Base-by-base conservation (phyloP, 192 early-diverging fungal species). In the Mortierella claussenii region DNA sequence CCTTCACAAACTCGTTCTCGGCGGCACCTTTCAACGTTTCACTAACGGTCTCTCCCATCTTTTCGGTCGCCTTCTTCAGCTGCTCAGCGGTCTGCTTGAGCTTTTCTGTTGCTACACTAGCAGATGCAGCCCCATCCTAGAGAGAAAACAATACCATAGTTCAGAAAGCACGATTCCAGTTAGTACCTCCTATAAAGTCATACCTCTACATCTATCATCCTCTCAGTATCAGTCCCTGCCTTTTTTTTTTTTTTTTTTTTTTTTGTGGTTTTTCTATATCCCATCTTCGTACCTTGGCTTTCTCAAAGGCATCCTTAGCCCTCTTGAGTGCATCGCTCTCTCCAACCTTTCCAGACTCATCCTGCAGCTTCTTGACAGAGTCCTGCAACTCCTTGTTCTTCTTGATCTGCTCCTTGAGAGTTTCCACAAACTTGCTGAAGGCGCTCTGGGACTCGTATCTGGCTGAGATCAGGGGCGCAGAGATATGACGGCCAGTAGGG, bases 331-430 rank as follows among this genome's bases (percentile, higher is more conserved):
- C 85, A 34, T 96, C 96, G 28, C 89, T 92, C 57, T 98, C 95
- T 0, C 87, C 83, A 8, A 97, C 83, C 78, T 95, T 91, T 42
- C 86, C 89, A 28, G 89, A 83, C 67, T 91, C 91, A 42, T 94
- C 96, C 51, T 88, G 89, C 31, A 99, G 81, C 55, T 90, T 90
- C 88, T 98, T 96, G 57, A 98, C 90, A 78, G 94, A 92, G 31
- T 93, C 78, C 65, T 97, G 92, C 20, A 99, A 80, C 65, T 98
- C 96, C 80, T 94, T 87, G 82, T 96, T 98, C 82, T 98, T 96
- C 80, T 93, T 87, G 53, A 96, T 86, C 85, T 99, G 97, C 45
- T 93, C 90, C 76, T 92, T 93, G 48, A 98, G 76, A 0, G 94
- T 95, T 52, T 96, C 90, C n/a, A 90, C 80, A 80, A 99, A 99